Evolutionary conservation across 2,329 filamentous ascomycete species (phyloP).

Genomic region (Talaromyces sp.): DNA sequence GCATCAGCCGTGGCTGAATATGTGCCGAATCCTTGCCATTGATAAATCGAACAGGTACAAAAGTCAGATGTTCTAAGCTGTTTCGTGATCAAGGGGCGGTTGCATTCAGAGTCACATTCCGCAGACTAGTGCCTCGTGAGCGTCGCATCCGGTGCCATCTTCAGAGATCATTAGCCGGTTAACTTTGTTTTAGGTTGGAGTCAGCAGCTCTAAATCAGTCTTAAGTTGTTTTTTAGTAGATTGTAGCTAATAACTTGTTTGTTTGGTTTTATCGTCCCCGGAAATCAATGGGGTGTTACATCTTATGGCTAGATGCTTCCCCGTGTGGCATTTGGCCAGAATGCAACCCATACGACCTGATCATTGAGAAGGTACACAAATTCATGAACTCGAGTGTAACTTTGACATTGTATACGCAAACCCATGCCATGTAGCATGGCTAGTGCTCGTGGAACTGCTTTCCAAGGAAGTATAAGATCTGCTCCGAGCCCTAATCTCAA

Average conservation of each 20-base stretch:
- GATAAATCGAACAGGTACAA: not conserved
- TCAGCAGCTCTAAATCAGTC: not conserved
- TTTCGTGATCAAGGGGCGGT: constrained; percentile 4
- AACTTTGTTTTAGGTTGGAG: not conserved
- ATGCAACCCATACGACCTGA: not conserved
- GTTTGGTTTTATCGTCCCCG: not conserved
- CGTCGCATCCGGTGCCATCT: constrained; percentile 2
- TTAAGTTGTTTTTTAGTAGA: not conserved
- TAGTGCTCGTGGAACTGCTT: not conserved
- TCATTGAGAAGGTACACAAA: not conserved
- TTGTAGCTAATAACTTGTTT: not conserved
- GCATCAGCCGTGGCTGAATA: not conserved
- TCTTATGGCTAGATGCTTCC: not conserved
- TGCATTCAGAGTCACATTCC: constrained; percentile 7
- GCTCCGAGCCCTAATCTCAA: not conserved
- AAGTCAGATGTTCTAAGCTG: not conserved
- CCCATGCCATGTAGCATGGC: not conserved
- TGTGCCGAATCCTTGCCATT: not conserved
- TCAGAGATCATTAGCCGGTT: not conserved
- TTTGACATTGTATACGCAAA: not conserved
- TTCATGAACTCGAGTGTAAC: not conserved
- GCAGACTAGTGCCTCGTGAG: constrained; percentile 3
- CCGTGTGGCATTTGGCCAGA: not conserved
- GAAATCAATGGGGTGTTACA: not conserved
- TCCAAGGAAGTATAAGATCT: not conserved